These are phyloP conservation scores for Penicillium sp. DNA, from an alignment of 2,329 filamentous ascomycete species.

Conservation along the genomic window DNA sequence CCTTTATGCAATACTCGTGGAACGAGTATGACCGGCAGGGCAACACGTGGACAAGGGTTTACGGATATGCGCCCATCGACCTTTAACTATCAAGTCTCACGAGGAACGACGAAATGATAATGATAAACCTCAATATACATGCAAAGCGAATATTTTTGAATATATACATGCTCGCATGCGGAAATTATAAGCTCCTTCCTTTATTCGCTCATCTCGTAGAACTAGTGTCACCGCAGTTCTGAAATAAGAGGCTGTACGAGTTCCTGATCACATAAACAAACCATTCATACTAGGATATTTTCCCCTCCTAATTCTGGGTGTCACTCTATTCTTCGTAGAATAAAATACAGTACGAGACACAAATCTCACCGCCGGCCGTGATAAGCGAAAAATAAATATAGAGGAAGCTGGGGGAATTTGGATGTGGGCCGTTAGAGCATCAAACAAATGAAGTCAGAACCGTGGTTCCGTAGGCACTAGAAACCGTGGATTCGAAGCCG, in stretches of 20 bases:
- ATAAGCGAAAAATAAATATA: not conserved
- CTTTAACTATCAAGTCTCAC: not conserved
- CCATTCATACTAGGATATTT: too few relatives aligned
- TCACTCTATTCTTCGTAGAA: too few relatives aligned
- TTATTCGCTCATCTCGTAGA: too few relatives aligned
- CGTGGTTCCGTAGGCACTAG: not conserved
- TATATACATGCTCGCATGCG: too few relatives aligned
- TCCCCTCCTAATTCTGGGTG: too few relatives aligned
- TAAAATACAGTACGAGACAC: too few relatives aligned
- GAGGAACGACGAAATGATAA: not conserved
- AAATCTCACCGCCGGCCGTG: too few relatives aligned
- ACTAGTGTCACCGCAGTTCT: too few relatives aligned
- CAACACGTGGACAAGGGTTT: slow-evolving; percentile 23
- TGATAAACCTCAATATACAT: not conserved
- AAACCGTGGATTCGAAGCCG: slow-evolving; percentile 9
- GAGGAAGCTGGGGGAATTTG: slow-evolving; percentile 14
- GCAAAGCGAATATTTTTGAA: too few relatives aligned
- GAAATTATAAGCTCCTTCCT: too few relatives aligned
- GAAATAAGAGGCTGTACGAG: too few relatives aligned
- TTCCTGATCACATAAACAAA: too few relatives aligned
- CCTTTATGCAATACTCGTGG: slow-evolving; percentile 28
- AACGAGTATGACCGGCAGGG: slow-evolving; percentile 21
- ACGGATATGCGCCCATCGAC: slow-evolving; percentile 29
- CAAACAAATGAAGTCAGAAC: slow-evolving; percentile 12
- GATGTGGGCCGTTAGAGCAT: slow-evolving; percentile 4